Conservation (phyloP, 2,329 filamentous ascomycete species). For the Drechslerella dactyloides region DNA sequence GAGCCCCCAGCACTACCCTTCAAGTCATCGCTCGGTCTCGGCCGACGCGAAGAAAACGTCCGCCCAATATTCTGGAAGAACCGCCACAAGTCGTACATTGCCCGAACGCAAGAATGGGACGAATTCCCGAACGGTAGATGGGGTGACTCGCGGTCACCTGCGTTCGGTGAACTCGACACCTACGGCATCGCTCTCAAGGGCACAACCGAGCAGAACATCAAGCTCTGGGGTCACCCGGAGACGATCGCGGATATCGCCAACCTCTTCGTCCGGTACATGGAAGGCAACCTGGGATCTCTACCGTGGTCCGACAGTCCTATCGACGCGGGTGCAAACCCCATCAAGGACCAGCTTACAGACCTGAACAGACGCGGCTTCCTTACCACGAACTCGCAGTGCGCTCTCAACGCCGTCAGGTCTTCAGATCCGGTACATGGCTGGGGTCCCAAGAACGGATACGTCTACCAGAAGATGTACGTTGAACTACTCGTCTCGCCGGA, state of each 20-base stretch:
- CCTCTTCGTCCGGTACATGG: slow-evolving; percentile 84
- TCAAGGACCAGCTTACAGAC: slow-evolving; percentile 76
- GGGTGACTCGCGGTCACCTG: slow-evolving; percentile 95
- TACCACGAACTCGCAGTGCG: slow-evolving; percentile 97
- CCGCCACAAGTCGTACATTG: slow-evolving; percentile 91
- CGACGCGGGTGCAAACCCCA: slow-evolving; percentile 77
- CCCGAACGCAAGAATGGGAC: slow-evolving; percentile 97
- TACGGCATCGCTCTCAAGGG: slow-evolving; percentile 94
- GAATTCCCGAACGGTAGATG: slow-evolving; percentile 98
- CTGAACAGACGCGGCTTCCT: slow-evolving; percentile 86
- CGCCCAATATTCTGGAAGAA: slow-evolving; percentile 99
- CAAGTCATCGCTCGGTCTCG: slow-evolving; percentile 90
- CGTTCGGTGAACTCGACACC: slow-evolving; percentile 91
- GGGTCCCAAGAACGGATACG: slow-evolving; percentile 93
- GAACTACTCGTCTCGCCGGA: slow-evolving; percentile 86
- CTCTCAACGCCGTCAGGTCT: slow-evolving; percentile 88
- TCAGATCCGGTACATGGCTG: slow-evolving; percentile 86
- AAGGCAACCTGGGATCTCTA: slow-evolving; percentile 77
- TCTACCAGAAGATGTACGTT: slow-evolving; percentile 97
- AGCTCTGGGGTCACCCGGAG: slow-evolving; percentile 87
- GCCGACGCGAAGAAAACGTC: slow-evolving; percentile 89
- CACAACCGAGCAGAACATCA: slow-evolving; percentile 92
- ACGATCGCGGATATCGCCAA: slow-evolving; percentile 79
- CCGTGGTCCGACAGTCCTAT: slow-evolving; percentile 95
- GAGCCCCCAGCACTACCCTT: slow-evolving; percentile 91